Evolutionary conservation across 2,329 filamentous ascomycete genomes (phyloP), one percentile per base, ranked within the genome.

Genomic region (Cordyceps farinosa): DNA sequence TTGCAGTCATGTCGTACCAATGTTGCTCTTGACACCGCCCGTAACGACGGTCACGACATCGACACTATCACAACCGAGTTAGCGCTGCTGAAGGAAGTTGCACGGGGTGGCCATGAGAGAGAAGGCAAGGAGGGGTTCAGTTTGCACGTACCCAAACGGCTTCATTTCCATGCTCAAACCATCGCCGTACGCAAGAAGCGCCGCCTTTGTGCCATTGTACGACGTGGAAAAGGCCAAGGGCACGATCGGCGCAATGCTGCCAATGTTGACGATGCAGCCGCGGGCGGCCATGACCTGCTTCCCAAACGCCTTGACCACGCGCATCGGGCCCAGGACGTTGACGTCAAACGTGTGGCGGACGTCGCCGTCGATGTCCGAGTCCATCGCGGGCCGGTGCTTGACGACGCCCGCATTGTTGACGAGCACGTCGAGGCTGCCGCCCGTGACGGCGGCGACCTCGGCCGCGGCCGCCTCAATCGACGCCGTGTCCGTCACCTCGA

Each of bases 191-290:
- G 68, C 66, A 27, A 69, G 67, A 17, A 69, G 59, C 10, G 68
- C 69, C 9, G 68, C 68, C 53, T 70, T 70, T 34, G 60, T 67
- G 3, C 67, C 66, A 36, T 70, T 70, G 58, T 70, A 71, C 27
- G 64, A 61, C 15, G 66, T 54, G 29, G 64, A 65, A 29, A 66
- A 70, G 9, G 64, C 62, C 8, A 67, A 61, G 5, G 70, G 68
- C 27, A 67, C 44, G 17, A 71, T 62, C 9, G 67, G 67, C 4
- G 67, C 68, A 13, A 70, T 58, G 53, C 67, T 69, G 6, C 69
- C 68, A 51, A 71, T 69, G 48, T 71, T 71, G 44, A 68, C 66
- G 34, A 72, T 65, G 22, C 64, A 66, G 15, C 70, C 70, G n/a
- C 59, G 57, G 1, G 68, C 66, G 10, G 59, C 64, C n/a, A 71